Evolutionary conservation across 139 green algal genomes (phyloP), one percentile per base, ranked within the genome.

Genomic region (Haematococcus lacustris): DNA sequence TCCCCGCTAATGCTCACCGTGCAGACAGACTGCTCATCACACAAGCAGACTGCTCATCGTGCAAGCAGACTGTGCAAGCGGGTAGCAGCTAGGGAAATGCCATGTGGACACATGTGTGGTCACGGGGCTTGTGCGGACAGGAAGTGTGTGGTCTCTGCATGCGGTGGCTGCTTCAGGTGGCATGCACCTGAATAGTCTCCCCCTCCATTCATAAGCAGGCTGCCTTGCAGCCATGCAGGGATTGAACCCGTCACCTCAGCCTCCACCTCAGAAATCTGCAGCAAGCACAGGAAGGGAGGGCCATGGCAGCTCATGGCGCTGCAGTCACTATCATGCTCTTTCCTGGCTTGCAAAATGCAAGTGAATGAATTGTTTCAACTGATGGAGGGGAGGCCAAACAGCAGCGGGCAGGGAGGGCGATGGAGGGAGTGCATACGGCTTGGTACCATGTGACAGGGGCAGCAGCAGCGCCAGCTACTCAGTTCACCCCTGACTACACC

Each of bases 161-260:
- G 32, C 33, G 34, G 32, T 3, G 3, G n/a, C 40, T 40, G 2
- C 5, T 61, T 40, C 47, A 39, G 47, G 1, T 33, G 69, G 38
- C 75, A 83, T 82, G 25, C 65, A 66, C 1, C 47, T 62, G 71
- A n/a, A n/a, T 85, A 84, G 37, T 86, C 73, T 0, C 85, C 87
- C 2, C 82, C 80, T 28, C 87, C 87, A 60, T 92, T 92, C 40
- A 79, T 39, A 5, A 91, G n/a, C 57, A 88, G 78, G 6, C n/a
- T 53, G 30, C 87, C 87, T 1, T 51, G 28, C 25, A 92, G 76
- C 87, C 87, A 92, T 0, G 53, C 2, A 0, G 87, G 87, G 21
- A 91, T 59, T 28, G 51, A 13, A 26, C 85, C 85, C 0, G 1
- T 38, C 21, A 90, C 70, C 0, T 5, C 2, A 0, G 77, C 79